Evolutionary conservation across 768 basidiomycete genomes (phyloP), one percentile per base, ranked within the genome.

Genomic region (Amanita phalloides): DNA sequence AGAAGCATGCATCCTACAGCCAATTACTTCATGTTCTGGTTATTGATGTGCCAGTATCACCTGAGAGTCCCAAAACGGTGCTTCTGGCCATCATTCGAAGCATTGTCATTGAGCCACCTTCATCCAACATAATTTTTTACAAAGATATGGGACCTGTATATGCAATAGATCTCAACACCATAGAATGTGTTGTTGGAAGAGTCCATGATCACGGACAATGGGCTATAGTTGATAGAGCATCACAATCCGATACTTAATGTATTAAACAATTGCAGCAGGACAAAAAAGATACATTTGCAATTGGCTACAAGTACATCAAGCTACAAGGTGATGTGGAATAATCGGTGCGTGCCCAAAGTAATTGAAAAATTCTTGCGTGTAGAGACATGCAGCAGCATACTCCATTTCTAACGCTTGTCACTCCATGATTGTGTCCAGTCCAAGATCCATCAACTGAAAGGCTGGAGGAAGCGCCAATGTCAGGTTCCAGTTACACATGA

Each of bases 111-210:
- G n/a, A n/a, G n/a, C n/a, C n/a, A n/a, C n/a, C n/a, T n/a, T n/a
- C n/a, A n/a, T n/a, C n/a, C n/a, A n/a, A n/a, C n/a, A n/a, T n/a
- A n/a, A n/a, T n/a, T n/a, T n/a, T n/a, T n/a, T n/a, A n/a, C n/a
- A n/a, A n/a, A n/a, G n/a, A 63, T 42, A n/a, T 51, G 21, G 59
- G 60, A 1, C 8, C 26, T 1, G 37, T 57, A 5, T 53, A 64
- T 32, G 55, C 62, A 3, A 53, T 66, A 17, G 63, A 66, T 46
- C 54, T 63, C 26, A 61, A 51, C 0, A 56, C 44, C n/a, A 13
- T 66, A 1, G 58, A 64, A 46, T 55, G 55, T 28, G 36, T 63
- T 7, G 59, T 64, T 21, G 62, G 64, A 1, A 51, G 60, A 2
- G 54, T 63, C 5, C 41, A 45, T 9, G 51, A 49, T 35, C 9